Conservation (phyloP, 2,329 filamentous ascomycete species). For the Beauveria pseudobassiana region DNA sequence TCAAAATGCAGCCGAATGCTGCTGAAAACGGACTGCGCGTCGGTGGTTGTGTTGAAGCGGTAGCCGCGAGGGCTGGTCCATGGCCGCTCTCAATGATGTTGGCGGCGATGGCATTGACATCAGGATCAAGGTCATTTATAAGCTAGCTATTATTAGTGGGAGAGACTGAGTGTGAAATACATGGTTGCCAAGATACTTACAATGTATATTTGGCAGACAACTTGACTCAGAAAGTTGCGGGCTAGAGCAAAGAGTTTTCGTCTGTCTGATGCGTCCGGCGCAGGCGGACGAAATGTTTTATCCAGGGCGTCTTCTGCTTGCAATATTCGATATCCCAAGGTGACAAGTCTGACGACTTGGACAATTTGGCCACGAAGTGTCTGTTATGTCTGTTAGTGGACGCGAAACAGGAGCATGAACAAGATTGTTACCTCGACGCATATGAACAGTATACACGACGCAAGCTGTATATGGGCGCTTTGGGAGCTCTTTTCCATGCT, state of each 20-base stretch:
- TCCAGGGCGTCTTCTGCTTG: slow-evolving; percentile 2
- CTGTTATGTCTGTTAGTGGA: not conserved
- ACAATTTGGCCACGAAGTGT: slow-evolving; percentile 5
- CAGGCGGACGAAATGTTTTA: not conserved
- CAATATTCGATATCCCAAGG: slow-evolving; percentile 7
- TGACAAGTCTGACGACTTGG: not conserved
- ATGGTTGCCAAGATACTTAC: not conserved
- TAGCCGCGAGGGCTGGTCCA: slow-evolving; percentile 7
- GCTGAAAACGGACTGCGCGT: slow-evolving; percentile 7
- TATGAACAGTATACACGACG: slow-evolving; percentile 11
- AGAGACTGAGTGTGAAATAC: too few species aligned
- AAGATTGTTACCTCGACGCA: slow-evolving; percentile 5
- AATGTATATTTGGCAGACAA: slow-evolving; percentile 10
- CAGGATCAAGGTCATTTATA: slow-evolving; percentile 6
- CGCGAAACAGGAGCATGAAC: too few species aligned
- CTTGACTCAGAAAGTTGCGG: slow-evolving; percentile 7
- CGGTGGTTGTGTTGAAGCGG: slow-evolving; percentile 5
- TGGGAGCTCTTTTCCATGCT: not conserved
- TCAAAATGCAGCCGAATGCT: slow-evolving; percentile 11
- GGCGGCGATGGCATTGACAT: slow-evolving; percentile 4
- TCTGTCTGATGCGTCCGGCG: not conserved
- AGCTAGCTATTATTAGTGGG: not conserved
- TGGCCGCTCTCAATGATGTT: slow-evolving; percentile 9
- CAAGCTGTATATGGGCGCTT: slow-evolving; percentile 8
- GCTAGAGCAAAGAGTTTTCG: slow-evolving; percentile 6